A percentile compares a stretch with the other conserved stretches of the same genome.
Evolutionary conservation across 352 stramenopile genomes (phyloP).

Genomic region (Phytophthora aleatoria): DNA sequence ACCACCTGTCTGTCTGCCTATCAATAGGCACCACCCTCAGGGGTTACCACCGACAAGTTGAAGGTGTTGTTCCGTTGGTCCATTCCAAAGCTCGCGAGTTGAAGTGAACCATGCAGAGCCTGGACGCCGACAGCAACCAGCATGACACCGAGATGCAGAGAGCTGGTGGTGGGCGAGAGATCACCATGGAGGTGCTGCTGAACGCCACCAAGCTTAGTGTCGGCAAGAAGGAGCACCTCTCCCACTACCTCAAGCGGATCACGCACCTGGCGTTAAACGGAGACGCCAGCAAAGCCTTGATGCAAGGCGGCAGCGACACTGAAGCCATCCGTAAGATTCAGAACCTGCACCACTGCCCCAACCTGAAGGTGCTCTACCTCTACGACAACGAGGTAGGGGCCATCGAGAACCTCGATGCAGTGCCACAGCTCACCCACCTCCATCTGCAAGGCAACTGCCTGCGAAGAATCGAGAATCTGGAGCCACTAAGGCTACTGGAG

Average conservation of each 20-base stretch:
- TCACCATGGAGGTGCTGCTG: constrained; percentile 65
- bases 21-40: constrained; percentile 4
- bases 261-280: constrained; percentile 74
- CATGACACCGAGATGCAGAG: constrained; percentile 7
- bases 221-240: constrained; percentile 62
- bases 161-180: constrained; percentile 38
- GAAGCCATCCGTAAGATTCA: constrained; percentile 50
- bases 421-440: constrained; percentile 65
- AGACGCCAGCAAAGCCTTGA: constrained; percentile 38
- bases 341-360: constrained; percentile 65
- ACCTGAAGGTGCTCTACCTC: constrained; percentile 76
- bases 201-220: constrained; percentile 70
- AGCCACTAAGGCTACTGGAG: constrained; percentile 48
- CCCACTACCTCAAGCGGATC: constrained; percentile 76
- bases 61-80: constrained; percentile 15
- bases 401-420: constrained; percentile 61
- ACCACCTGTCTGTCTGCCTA: constrained; percentile 7
- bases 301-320: constrained; percentile 8
- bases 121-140: constrained; percentile 19
- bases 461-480: constrained; percentile 53
- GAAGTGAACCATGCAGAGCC: constrained; percentile 24
- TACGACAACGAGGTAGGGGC: constrained; percentile 74
- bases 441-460: constrained; percentile 79
- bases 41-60: constrained; percentile 6
- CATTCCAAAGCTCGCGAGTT: constrained; percentile 15